Evolutionary conservation across 306 rosid species (phyloP).

Genomic region (Cucumis hystrix): DNA sequence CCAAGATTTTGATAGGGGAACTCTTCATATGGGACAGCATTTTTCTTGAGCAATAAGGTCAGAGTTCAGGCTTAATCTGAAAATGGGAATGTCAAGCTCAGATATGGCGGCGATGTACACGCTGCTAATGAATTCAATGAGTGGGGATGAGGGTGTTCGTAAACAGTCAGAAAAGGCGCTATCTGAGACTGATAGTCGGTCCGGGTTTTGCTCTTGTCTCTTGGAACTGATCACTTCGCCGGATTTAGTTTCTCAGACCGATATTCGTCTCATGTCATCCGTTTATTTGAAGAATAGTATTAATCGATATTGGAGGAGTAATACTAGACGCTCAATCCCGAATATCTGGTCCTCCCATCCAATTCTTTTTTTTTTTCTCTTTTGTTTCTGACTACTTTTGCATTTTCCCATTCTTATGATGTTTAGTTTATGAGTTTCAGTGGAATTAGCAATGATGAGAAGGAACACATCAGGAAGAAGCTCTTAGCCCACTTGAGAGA

Average conservation of each 20-base stretch:
- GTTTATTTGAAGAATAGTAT: constrained; percentile 74
- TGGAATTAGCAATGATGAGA: constrained; percentile 81
- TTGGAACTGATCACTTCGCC: constrained; percentile 79
- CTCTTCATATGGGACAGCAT: neutral
- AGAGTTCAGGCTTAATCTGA: neutral
- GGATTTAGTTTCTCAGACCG: constrained; percentile 60
- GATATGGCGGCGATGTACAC: constrained; percentile 83
- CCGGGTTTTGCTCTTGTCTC: constrained; percentile 89
- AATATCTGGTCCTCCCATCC: constrained; percentile 24
- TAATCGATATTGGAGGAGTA: constrained; percentile 77
- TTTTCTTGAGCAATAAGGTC: constrained; percentile 2
- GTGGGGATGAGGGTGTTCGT: constrained; percentile 55
- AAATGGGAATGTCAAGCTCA: constrained; percentile 19
- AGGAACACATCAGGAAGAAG: constrained; percentile 63
- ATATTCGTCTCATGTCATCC: constrained; percentile 82
- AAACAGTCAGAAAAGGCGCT: constrained; percentile 70
- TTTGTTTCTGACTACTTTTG: neutral
- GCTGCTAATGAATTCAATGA: constrained; percentile 65
- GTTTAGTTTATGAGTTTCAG: constrained; percentile 26
- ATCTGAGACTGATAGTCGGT: constrained; percentile 64
- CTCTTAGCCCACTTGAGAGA: constrained; percentile 74
- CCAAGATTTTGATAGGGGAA: neutral
- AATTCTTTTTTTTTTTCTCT: constrained; percentile 2
- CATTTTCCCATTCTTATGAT: neutral
- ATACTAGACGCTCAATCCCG: constrained; percentile 24